Conservation (phyloP, 78 protist species). For the Thecamonas trahens region DNA sequence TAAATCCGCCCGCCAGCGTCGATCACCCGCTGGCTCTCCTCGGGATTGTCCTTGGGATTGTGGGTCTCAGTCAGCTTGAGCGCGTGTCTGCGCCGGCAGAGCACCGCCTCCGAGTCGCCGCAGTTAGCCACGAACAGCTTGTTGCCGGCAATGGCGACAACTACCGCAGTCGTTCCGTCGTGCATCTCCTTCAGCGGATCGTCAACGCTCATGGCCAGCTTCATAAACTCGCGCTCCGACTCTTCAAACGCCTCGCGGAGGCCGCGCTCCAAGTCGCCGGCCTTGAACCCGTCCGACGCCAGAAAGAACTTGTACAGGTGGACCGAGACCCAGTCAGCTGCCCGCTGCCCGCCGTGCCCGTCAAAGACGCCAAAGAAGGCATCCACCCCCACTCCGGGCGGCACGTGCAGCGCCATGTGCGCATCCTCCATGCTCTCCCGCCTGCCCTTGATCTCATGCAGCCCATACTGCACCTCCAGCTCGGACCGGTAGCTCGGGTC, state of each 20-base stretch:
- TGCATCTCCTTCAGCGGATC: too few relatives aligned
- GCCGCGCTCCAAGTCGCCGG: background rate
- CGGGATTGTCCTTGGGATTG: background rate
- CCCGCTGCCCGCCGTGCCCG: conserved; percentile 1
- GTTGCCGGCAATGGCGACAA: background rate
- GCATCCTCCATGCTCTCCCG: conserved; percentile 1
- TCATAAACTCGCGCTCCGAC: too few relatives aligned
- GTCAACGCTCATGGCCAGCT: too few relatives aligned
- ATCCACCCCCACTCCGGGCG: background rate
- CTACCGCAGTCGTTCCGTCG: background rate
- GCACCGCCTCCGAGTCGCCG: conserved; percentile 5
- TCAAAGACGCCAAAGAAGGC: conserved; percentile 7
- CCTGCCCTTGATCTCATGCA: background rate
- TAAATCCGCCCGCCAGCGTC: background rate
- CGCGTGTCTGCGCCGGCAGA: background rate
- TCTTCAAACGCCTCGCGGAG: background rate
- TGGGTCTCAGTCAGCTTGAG: background rate
- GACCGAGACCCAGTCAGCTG: too few relatives aligned
- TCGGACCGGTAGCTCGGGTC: too few relatives aligned
- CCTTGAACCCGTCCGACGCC: background rate
- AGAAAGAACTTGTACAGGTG: background rate
- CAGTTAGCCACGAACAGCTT: background rate
- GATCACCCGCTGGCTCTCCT: conserved; percentile 12
- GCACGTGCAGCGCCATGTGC: background rate
- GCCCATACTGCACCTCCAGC: too few relatives aligned